These are phyloP conservation scores for Penicillium cinerascens DNA, from an alignment of 495 filamentous ascomycete species.

Conservation along the genomic window DNA sequence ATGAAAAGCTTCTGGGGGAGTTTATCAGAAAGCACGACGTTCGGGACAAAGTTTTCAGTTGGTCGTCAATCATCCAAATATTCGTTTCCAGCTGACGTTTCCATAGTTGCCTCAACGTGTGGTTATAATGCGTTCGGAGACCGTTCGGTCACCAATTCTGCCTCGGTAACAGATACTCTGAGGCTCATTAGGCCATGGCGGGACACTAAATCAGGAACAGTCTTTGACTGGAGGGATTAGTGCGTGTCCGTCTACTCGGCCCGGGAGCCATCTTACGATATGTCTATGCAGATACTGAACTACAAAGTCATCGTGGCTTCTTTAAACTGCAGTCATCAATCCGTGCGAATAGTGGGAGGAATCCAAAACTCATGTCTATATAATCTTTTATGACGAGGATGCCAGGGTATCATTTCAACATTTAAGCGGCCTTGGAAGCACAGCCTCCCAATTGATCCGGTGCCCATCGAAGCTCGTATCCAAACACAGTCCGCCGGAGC, in stretches of 20 bases:
- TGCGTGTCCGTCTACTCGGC: neutral
- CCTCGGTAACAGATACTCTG: constrained; percentile 33
- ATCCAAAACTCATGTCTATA: constrained; percentile 2
- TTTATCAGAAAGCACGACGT: constrained; percentile 53
- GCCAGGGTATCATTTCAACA: constrained; percentile 25
- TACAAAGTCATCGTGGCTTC: no score
- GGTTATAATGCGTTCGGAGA: constrained; percentile 36
- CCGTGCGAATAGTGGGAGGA: neutral
- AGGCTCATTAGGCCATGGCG: constrained; percentile 37
- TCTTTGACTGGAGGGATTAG: neutral
- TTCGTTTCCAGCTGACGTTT: neutral
- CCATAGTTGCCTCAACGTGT: constrained; percentile 48
- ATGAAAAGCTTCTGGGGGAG: constrained; percentile 50
- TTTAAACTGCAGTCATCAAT: no score
- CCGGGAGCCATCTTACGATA: neutral
- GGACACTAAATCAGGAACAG: constrained; percentile 26
- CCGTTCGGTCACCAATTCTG: constrained; percentile 41
- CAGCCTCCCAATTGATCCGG: constrained; percentile 25
- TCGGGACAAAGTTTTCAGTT: constrained; percentile 46
- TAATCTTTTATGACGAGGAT: constrained; percentile 10
- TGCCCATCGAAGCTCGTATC: constrained; percentile 59
- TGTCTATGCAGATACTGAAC: neutral
- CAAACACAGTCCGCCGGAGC: constrained; percentile 75
- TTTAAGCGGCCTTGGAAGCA: constrained; percentile 6
- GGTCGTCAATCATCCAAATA: neutral